Evolutionary conservation across 495 filamentous ascomycete genomes (phyloP).

Genomic region (Podospora comata): DNA sequence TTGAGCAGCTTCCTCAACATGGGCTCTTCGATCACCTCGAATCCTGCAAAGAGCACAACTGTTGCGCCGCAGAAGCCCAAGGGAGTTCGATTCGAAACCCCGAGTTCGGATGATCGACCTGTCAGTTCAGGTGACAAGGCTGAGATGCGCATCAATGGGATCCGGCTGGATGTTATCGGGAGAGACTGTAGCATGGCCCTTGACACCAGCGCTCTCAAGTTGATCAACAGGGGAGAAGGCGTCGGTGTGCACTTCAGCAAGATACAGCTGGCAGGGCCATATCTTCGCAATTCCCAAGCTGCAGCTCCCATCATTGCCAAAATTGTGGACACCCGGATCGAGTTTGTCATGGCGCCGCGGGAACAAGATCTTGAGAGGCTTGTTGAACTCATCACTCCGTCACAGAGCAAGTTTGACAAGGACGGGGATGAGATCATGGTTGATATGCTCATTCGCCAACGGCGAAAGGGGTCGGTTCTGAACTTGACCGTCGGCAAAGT

Average conservation of each 20-base stretch:
- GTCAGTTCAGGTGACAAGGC: constrained; percentile 60
- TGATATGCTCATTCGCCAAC: constrained; percentile 85
- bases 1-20: constrained; percentile 88
- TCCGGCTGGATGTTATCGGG: constrained; percentile 69
- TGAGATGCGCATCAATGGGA: constrained; percentile 71
- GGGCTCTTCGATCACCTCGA: constrained; percentile 72
- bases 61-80: constrained; percentile 44
- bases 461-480: constrained; percentile 83
- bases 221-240: constrained; percentile 66
- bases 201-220: constrained; percentile 74
- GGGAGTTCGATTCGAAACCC: constrained; percentile 72
- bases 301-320: constrained; percentile 50
- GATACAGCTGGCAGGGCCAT: constrained; percentile 68
- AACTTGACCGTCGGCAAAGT: constrained; percentile 63
- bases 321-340: constrained; percentile 63
- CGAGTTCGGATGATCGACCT: constrained; percentile 44
- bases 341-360: constrained; percentile 70
- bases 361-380: constrained; percentile 78
- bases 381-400: constrained; percentile 83
- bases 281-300: constrained; percentile 46
- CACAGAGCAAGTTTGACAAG: constrained; percentile 84
- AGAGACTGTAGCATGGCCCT: constrained; percentile 69
- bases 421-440: constrained; percentile 89
- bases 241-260: constrained; percentile 71
- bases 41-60: constrained; percentile 39